phyloP scores from a whole-genome alignment of 2,329 filamentous ascomycete species.

The Stenocarpella maydis region DNA sequence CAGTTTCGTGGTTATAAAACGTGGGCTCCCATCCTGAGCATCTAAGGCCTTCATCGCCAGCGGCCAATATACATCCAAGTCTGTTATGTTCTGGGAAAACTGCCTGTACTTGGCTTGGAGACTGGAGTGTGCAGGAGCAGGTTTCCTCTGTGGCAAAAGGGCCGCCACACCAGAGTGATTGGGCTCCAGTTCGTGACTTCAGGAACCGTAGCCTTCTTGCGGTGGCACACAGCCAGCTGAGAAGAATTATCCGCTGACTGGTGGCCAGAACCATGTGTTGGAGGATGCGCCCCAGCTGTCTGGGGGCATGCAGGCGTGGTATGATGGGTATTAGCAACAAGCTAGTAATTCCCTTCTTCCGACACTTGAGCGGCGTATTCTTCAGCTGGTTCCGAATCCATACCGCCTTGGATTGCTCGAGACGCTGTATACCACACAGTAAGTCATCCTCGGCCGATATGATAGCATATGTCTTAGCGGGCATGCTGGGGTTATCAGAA shows the following conservation, averaged over 20 bases:
- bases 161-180: not conserved
- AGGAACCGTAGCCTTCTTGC: not conserved
- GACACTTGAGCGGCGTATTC: too few species aligned
- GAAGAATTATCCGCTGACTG: too few species aligned
- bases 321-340: too few species aligned
- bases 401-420: not conserved
- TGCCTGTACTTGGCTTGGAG: not conserved
- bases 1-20: not conserved
- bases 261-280: too few species aligned
- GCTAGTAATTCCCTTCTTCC: too few species aligned
- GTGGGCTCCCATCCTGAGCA: not conserved
- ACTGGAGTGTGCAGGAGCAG: not conserved
- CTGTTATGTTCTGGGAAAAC: not conserved
- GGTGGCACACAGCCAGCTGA: too few species aligned
- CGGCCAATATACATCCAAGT: not conserved
- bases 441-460: not conserved
- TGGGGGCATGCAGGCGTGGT: too few species aligned
- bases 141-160: not conserved
- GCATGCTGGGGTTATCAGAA: not conserved
- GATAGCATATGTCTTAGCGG: not conserved
- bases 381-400: too few species aligned
- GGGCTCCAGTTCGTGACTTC: not conserved
- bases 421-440: not conserved
- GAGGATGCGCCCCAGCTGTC: too few species aligned
- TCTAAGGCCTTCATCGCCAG: not conserved